Evolutionary conservation across 1,139 yeast genomes (phyloP).

Genomic region (Nakaseomyces kungkrabaensis): DNA sequence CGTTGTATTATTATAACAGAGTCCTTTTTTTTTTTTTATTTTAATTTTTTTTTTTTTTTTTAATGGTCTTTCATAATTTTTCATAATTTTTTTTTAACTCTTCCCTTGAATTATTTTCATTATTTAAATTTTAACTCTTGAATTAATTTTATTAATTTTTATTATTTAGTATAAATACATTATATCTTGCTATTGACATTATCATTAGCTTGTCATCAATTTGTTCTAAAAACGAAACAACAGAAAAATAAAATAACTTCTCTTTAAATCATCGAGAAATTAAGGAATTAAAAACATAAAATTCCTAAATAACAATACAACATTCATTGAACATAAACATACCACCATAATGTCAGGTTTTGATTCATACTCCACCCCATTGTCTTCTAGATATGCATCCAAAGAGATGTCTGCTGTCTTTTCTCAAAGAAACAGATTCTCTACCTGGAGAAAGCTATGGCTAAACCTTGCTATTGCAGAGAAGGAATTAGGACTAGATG

Average conservation of each 20-base stretch:
- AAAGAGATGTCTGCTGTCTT: slow-evolving; percentile 92
- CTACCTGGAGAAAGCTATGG: slow-evolving; percentile 99
- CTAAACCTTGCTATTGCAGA: slow-evolving; percentile 92
- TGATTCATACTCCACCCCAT: slow-evolving; percentile 82
- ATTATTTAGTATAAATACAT: no score
- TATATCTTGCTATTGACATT: no score
- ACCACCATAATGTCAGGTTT: slow-evolving; percentile 34
- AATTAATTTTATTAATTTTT: neutral
- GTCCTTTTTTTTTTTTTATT: neutral
- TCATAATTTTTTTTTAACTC: neutral
- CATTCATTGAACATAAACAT: neutral
- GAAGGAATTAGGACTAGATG: slow-evolving; percentile 73
- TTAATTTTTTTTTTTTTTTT: neutral
- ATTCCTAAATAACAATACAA: no score
- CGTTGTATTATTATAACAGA: slow-evolving; percentile 1
- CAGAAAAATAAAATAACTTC: no score
- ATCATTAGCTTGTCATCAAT: no score
- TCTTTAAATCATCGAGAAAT: neutral
- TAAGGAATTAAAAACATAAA: neutral
- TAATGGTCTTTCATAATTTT: neutral
- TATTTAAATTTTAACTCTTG: neutral
- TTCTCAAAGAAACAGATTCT: slow-evolving; percentile 86
- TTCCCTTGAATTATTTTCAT: neutral
- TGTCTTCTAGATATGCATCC: slow-evolving; percentile 94
- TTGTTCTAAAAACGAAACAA: no score